Base-by-base conservation (phyloP, 1,284 basidiomycete genomes). In the Bjerkandera adusta region DNA sequence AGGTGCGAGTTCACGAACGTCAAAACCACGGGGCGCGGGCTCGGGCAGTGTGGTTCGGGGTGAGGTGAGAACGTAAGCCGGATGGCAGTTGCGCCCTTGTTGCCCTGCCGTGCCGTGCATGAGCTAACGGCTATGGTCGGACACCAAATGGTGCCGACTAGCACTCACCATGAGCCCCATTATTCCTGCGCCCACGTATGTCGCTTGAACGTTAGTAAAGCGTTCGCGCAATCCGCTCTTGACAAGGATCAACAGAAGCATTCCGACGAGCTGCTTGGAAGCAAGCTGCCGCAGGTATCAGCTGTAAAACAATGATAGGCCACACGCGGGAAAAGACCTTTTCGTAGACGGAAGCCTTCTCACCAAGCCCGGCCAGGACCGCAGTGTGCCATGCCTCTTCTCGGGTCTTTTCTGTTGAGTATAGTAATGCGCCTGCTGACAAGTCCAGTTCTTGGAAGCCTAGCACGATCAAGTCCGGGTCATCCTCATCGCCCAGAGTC, bases 1-100 rank as follows among this genome's bases (percentile, higher is more conserved):
- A 90, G 70, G 64, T 90, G 87, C 4, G 86, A 70, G 57, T 86
- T 85, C 21, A 89, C 81, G 54, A 89, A 88, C 1, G 85, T 85
- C 25, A 90, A 55, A 0, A 70, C 64, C 0, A 77, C 6, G 76
- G 60, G 36, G 32, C 67, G 66, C 13, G 67, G 67, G 20, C 46
- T 44, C n/a, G 40, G 40, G 3, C 32, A 38, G 22, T 50, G 26
- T 13, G 37, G 15, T 27, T 52, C 50, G 41, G 53, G 44, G 1
- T 64, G 62, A 27, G 82, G 81, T 32, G 71, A 71, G 55, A 81
- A 83, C 8, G 68, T 64, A 5, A 88, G 50, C 39, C 82, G 80
- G 33, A 86, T 55, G 2, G 81, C 85, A 2, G 75, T 77, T 5
- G 75, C 85, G 33, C 85, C 85, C 66, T 89, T 89, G 65, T 89